Base-by-base conservation (phyloP, 2,329 filamentous ascomycete genomes). In the Delphinella strobiligena region DNA sequence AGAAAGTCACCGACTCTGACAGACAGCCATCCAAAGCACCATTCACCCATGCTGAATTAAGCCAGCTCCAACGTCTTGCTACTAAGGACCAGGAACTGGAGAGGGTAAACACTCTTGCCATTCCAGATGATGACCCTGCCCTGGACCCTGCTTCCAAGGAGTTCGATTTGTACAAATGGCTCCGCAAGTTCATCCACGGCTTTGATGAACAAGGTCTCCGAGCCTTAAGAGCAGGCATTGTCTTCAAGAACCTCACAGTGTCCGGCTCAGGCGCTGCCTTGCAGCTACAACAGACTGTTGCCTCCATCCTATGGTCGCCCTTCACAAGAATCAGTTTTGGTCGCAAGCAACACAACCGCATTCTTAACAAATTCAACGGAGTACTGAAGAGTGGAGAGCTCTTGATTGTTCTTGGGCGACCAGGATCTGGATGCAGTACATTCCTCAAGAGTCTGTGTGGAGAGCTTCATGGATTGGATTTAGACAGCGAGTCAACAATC, bases 231-330 rank as follows among this genome's bases (percentile, higher is more conserved):
- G 71, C 78, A 0, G 78, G 78, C 3, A 65, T 84, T 5, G 69
- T 72, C 0, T 83, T 76, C 60, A 74, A 74, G 44, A 67, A 81
- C 37, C 66, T 85, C 24, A 72, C 72, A 41, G 76, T 86, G 0
- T 78, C 68, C 4, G 81, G 81, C 0, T 77, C 76, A 0, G 80
- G 79, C 0, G 68, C 72, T 2, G 77, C 78, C 1, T 54, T 86
- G 17, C 78, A 83, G 46, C 62, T 84, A 1, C 82, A 87, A 52
- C 66, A 76, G 40, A 84, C 74, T 2, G 76, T 86, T 3, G 68
- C 64, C 2, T 76, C 75, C 1, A 58, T 75, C 5, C 53, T 82
- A 16, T 55, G 71, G 44, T 64, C 71, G 0, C 80, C 77, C 0
- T 59, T 82, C 1, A 72, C 82, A 41, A 60, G 70, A 31, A 63